These are phyloP conservation scores for Saturnispora ahearnii DNA, from an alignment of 805 yeast species.

Conservation along the genomic window DNA sequence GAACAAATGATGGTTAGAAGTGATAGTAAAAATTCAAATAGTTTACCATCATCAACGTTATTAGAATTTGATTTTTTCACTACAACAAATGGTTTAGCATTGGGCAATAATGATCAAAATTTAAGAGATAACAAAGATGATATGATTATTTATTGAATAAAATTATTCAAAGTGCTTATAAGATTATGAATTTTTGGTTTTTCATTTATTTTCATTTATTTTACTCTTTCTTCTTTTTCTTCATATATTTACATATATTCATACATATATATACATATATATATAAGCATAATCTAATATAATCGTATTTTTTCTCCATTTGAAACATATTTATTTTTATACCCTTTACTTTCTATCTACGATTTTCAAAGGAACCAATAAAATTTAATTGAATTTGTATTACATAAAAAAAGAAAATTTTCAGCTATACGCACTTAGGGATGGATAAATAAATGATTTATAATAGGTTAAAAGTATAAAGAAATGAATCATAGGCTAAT, in stretches of 20 bases:
- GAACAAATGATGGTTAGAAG: constrained; percentile 1
- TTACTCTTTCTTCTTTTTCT: neutral
- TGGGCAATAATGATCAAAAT: neutral
- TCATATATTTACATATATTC: neutral
- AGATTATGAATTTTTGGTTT: too few species aligned
- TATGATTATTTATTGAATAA: constrained; percentile 3
- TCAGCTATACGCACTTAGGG: neutral
- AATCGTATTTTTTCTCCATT: neutral
- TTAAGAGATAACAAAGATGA: constrained; percentile 5
- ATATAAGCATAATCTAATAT: neutral
- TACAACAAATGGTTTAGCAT: neutral
- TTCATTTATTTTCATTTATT: neutral
- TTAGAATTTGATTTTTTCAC: constrained; percentile 6
- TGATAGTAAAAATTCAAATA: constrained; percentile 1
- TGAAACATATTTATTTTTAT: too few species aligned
- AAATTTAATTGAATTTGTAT: neutral
- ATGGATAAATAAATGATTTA: neutral
- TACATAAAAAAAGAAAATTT: neutral
- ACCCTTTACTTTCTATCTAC: too few species aligned
- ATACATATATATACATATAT: neutral
- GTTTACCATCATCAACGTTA: neutral
- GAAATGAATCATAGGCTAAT: neutral
- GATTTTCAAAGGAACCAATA: neutral
- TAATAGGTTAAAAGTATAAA: neutral
- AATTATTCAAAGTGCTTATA: too few species aligned